These are phyloP conservation scores for Talaromyces rugulosus DNA, from an alignment of 2,329 filamentous ascomycete species.

Conservation along the genomic window DNA sequence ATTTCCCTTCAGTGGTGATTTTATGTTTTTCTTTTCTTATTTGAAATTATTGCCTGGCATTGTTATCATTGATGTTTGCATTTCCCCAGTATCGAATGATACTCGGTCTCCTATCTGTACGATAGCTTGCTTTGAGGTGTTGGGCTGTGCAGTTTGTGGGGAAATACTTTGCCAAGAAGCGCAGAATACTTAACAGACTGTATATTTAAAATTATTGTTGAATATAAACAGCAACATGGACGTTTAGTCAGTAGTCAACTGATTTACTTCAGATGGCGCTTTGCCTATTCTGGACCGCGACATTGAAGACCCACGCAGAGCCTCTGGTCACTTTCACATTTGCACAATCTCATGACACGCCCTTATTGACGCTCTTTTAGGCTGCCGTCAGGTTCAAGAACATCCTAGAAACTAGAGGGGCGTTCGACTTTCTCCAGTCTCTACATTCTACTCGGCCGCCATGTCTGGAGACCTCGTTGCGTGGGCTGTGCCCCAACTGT, in stretches of 20 bases:
- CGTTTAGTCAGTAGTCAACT: neutral
- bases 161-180: neutral
- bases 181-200: neutral
- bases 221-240: neutral
- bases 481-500: conserved; percentile 68
- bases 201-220: neutral
- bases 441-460: neutral
- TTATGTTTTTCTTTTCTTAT: neutral
- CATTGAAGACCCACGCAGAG: neutral
- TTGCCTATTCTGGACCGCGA: neutral
- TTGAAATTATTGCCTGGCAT: neutral
- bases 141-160: neutral
- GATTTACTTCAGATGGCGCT: neutral
- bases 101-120: neutral
- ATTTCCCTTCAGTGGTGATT: neutral
- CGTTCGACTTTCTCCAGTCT: neutral
- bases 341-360: neutral
- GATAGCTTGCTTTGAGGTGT: neutral
- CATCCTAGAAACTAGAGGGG: neutral
- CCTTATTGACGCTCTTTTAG: neutral
- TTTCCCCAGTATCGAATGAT: neutral
- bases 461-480: conserved; percentile 34
- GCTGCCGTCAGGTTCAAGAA: neutral
- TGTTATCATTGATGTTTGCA: neutral
- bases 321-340: neutral